Percentiles rank a stretch among this genome's conserved stretches.
Conservation (phyloP, 2,329 filamentous ascomycete genomes). For the Colletotrichum musicola region DNA sequence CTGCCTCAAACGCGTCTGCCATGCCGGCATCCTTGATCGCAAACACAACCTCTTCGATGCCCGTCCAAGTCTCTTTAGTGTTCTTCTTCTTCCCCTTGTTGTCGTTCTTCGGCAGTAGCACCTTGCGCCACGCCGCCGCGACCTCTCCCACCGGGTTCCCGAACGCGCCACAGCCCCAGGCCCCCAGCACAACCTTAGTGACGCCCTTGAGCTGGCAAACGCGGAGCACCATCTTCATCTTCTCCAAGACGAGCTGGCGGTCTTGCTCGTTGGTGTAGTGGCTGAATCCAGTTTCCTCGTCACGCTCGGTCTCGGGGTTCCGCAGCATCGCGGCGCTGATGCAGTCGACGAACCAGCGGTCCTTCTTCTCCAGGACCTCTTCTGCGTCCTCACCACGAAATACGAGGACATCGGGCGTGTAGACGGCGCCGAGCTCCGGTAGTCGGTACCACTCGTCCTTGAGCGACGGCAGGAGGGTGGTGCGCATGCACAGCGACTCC, state of each 20-base stretch:
- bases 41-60: constrained; percentile 67
- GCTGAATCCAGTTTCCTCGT: constrained; percentile 46
- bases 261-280: constrained; percentile 61
- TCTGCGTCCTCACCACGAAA: constrained; percentile 58
- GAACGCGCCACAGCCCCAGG: constrained; percentile 75
- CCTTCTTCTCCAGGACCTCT: constrained; percentile 55
- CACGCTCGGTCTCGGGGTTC: constrained; percentile 64
- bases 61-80: constrained; percentile 52
- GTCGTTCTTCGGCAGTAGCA: constrained; percentile 42
- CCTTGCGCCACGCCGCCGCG: constrained; percentile 63
- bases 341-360: constrained; percentile 70
- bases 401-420: constrained; percentile 70
- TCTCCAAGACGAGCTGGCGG: constrained; percentile 61
- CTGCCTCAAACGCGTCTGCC: constrained; percentile 63
- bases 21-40: constrained; percentile 66
- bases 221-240: constrained; percentile 70
- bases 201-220: constrained; percentile 61
- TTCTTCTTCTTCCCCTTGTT: constrained; percentile 41
- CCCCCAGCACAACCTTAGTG: constrained; percentile 67
- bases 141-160: constrained; percentile 72
- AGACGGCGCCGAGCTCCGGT: constrained; percentile 68
- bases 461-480: constrained; percentile 70
- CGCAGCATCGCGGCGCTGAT: constrained; percentile 70
- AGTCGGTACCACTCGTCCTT: constrained; percentile 70
- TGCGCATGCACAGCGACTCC: constrained; percentile 71